phyloP scores from a whole-genome alignment of 2,329 filamentous ascomycete species.

The Fusarium burgessii region DNA sequence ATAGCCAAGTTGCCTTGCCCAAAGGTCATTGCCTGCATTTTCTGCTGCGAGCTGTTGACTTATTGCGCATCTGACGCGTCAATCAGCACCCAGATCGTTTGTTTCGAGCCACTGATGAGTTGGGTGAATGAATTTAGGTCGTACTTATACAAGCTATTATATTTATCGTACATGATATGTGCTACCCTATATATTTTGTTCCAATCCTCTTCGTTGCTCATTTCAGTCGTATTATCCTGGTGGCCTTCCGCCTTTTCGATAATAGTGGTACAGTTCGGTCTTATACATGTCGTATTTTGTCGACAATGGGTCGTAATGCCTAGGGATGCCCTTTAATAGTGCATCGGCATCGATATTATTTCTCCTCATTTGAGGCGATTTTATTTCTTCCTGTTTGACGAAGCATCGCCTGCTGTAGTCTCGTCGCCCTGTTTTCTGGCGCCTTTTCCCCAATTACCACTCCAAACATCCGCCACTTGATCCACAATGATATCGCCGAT shows the following conservation, averaged over 20 bases:
- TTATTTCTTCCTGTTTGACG: constrained; percentile 42
- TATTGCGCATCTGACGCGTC: not conserved
- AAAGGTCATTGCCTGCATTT: not conserved
- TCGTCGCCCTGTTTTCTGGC: constrained; percentile 47
- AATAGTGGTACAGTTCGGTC: constrained; percentile 34
- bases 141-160: constrained; percentile 17
- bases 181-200: constrained; percentile 3
- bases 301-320: not conserved
- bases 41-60: not conserved
- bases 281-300: constrained; percentile 21
- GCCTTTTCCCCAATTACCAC: constrained; percentile 52
- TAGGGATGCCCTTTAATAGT: not conserved
- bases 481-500: constrained; percentile 68
- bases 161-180: constrained; percentile 30
- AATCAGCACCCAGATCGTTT: not conserved
- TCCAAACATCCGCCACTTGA: constrained; percentile 67
- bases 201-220: constrained; percentile 5
- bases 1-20: not conserved
- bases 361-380: constrained; percentile 27
- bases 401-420: constrained; percentile 20
- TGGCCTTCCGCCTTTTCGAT: not conserved
- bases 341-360: constrained; percentile 26
- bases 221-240: not conserved
- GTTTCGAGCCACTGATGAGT: not conserved
- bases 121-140: not conserved